phyloP scores from a whole-genome alignment of 2,329 filamentous ascomycete genomes.

The Exophiala viscosa region DNA sequence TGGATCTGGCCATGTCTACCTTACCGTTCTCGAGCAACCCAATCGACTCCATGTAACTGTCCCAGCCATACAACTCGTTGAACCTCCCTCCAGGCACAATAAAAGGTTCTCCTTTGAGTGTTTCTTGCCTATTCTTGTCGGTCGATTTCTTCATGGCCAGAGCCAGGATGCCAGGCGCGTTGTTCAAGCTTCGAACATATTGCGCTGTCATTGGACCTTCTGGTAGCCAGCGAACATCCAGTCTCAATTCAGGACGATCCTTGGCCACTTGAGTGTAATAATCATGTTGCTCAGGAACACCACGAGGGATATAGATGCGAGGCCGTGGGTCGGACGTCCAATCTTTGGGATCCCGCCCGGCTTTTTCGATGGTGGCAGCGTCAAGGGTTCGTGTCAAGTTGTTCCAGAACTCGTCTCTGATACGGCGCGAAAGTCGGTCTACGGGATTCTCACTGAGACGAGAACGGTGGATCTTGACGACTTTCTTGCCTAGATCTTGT shows the following conservation, averaged over 20 bases:
- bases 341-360: slow-evolving; percentile 88
- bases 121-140: slow-evolving; percentile 62
- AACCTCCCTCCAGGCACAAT: slow-evolving; percentile 97
- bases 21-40: slow-evolving; percentile 82
- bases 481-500: slow-evolving; percentile 82
- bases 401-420: slow-evolving; percentile 89
- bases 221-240: slow-evolving; percentile 80
- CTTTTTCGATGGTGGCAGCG: slow-evolving; percentile 71
- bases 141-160: slow-evolving; percentile 75
- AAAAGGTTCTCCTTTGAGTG: slow-evolving; percentile 78
- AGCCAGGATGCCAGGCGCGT: slow-evolving; percentile 82
- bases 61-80: slow-evolving; percentile 98
- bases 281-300: slow-evolving; percentile 79
- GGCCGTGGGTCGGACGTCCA: slow-evolving; percentile 88
- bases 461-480: slow-evolving; percentile 86
- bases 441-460: slow-evolving; percentile 95
- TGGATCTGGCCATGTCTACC: slow-evolving; percentile 81
- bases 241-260: slow-evolving; percentile 73
- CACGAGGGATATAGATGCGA: slow-evolving; percentile 82
- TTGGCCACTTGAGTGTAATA: slow-evolving; percentile 81
- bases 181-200: slow-evolving; percentile 76
- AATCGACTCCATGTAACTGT: slow-evolving; percentile 97
- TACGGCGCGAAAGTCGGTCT: slow-evolving; percentile 77
- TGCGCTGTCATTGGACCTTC: slow-evolving; percentile 69
- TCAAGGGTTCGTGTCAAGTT: slow-evolving; percentile 87